phyloP scores from a whole-genome alignment of 768 basidiomycete genomes.

The Glaciozyma martinii region DNA sequence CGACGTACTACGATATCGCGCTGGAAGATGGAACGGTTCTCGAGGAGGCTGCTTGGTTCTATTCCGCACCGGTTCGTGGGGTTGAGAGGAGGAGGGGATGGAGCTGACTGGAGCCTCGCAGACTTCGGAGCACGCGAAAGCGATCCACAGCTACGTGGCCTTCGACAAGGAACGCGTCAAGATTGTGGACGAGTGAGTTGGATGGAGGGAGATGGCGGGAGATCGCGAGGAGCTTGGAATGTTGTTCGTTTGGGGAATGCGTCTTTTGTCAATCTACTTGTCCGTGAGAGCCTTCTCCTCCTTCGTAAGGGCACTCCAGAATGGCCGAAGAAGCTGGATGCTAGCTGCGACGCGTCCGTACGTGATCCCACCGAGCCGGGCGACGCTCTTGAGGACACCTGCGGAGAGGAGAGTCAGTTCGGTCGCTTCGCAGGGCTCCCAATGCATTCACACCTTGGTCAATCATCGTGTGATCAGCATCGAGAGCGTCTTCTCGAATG shows the following conservation, averaged over 20 bases:
- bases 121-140: background rate
- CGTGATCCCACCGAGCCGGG: background rate
- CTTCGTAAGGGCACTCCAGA: background rate
- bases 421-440: too few species aligned
- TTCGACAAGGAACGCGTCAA: background rate
- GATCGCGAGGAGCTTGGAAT: too few species aligned
- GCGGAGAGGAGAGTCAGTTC: too few species aligned
- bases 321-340: background rate
- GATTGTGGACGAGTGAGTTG: background rate
- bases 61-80: background rate
- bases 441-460: background rate
- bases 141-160: background rate
- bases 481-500: background rate
- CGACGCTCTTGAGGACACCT: background rate
- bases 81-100: background rate
- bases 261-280: background rate
- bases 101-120: background rate
- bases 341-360: background rate
- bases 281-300: background rate
- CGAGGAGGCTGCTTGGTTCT: background rate
- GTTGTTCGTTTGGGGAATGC: too few species aligned
- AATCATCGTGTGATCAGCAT: background rate
- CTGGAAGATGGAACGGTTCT: background rate
- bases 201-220: background rate
- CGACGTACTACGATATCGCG: background rate